Evolutionary conservation across 2,329 filamentous ascomycete genomes (phyloP).

Genomic region (Berkeleyomyces basicola): DNA sequence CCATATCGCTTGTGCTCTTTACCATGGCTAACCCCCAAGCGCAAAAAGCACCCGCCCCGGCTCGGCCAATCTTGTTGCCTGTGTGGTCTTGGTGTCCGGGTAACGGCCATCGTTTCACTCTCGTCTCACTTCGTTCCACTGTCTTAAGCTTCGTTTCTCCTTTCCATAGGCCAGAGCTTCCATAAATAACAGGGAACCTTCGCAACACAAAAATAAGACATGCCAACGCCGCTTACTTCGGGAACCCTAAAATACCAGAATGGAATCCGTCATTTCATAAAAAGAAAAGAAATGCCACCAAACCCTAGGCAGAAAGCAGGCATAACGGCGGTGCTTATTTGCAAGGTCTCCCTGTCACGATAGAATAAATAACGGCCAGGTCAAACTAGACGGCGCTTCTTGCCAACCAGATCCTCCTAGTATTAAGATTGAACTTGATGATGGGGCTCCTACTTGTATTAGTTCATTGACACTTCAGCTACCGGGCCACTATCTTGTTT

Average conservation of each 20-base stretch:
- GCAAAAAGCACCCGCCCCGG: neutral
- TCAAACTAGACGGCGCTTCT: neutral
- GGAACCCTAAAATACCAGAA: neutral
- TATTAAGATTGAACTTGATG: too few species aligned
- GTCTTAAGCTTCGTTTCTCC: neutral
- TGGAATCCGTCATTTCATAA: neutral
- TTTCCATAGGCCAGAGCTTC: neutral
- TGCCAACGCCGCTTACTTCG: neutral
- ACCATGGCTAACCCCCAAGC: neutral
- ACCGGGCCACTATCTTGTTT: too few species aligned
- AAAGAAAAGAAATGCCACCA: neutral
- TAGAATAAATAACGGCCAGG: neutral
- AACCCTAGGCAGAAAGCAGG: neutral
- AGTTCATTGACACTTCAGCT: too few species aligned
- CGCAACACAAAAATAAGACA: neutral
- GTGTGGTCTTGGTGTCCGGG: neutral
- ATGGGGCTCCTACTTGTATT: too few species aligned
- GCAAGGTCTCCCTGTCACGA: neutral
- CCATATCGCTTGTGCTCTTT: neutral
- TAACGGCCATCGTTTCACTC: slow-evolving; percentile 5
- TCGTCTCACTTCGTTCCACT: neutral
- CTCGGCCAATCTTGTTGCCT: neutral
- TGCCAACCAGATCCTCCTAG: neutral
- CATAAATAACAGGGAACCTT: neutral
- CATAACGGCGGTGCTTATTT: neutral